Conservation (phyloP, 73 alveolate genomes). For the Paramecium tetraurelia region DNA sequence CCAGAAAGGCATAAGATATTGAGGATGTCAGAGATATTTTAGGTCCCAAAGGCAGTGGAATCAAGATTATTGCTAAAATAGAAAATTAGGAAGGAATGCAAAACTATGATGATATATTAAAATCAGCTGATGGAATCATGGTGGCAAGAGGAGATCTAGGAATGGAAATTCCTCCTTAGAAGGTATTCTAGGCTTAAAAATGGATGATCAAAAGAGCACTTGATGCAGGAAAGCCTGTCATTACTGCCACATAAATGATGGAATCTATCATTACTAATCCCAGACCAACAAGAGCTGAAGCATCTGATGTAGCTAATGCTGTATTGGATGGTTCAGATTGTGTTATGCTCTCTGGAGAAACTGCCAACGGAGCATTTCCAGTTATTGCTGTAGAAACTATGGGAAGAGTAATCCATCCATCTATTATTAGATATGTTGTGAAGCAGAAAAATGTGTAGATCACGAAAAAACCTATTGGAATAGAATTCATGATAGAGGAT, state of each 20-base stretch:
- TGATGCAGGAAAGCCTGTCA: slow-evolving; percentile 92
- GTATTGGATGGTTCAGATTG: slow-evolving; percentile 97
- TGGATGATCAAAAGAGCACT: slow-evolving; percentile 90
- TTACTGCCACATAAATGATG: slow-evolving; percentile 98
- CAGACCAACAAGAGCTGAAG: slow-evolving; percentile 99
- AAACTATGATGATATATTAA: slow-evolving; percentile 94
- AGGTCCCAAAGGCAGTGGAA: slow-evolving; percentile 87
- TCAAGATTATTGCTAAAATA: slow-evolving; percentile 91
- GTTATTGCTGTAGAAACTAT: slow-evolving; percentile 81
- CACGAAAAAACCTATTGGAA: slow-evolving; percentile 49
- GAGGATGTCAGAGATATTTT: slow-evolving; percentile 87
- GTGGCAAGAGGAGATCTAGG: slow-evolving; percentile 99
- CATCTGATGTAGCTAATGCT: slow-evolving; percentile 97
- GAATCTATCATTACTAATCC: slow-evolving; percentile 96
- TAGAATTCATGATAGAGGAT: slow-evolving; percentile 66
- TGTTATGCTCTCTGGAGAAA: slow-evolving; percentile 98
- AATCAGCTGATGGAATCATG: slow-evolving; percentile 98
- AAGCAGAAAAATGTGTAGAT: slow-evolving; percentile 73
- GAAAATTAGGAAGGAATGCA: slow-evolving; percentile 98
- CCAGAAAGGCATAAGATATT: slow-evolving; percentile 90
- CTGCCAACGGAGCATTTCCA: slow-evolving; percentile 93
- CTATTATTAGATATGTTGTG: slow-evolving; percentile 64
- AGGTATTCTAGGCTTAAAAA: slow-evolving; percentile 94
- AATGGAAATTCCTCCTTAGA: slow-evolving; percentile 97
- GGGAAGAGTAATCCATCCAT: slow-evolving; percentile 51